Conservation (phyloP, 305 asterid species). For the Fraxinus ornus region DNA sequence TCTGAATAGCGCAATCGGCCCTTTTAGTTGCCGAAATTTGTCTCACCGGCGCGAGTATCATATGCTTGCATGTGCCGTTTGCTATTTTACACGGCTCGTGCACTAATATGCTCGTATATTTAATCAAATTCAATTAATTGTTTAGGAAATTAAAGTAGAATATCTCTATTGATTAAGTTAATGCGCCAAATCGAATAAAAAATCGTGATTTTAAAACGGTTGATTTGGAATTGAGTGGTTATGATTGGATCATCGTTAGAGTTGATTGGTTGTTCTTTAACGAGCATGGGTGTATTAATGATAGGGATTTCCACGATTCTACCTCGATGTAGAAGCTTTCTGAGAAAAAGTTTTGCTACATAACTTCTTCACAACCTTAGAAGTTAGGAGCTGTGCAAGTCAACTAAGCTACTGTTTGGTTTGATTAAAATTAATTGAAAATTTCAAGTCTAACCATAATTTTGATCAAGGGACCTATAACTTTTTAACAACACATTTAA, state of each 20-base stretch:
- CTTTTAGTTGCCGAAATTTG: conserved; percentile 10
- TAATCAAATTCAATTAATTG: not conserved
- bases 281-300: too few relatives aligned
- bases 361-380: not conserved
- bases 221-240: not conserved
- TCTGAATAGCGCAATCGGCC: conserved; percentile 9
- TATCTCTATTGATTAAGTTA: too few relatives aligned
- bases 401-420: not conserved
- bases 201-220: not conserved
- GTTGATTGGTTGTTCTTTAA: too few relatives aligned
- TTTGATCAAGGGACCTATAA: too few relatives aligned
- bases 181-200: too few relatives aligned
- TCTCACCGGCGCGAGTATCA: not conserved
- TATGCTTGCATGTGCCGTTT: conserved; percentile 13
- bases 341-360: not conserved
- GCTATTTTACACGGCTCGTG: not conserved
- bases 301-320: not conserved
- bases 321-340: not conserved
- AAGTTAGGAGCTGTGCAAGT: too few relatives aligned
- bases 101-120: conserved; percentile 13
- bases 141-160: not conserved
- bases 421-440: too few relatives aligned
- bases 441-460: too few relatives aligned
- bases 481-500: too few relatives aligned
- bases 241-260: too few relatives aligned